Conservation (phyloP, 2,329 filamentous ascomycete species). For the Venturia carpophila region DNA sequence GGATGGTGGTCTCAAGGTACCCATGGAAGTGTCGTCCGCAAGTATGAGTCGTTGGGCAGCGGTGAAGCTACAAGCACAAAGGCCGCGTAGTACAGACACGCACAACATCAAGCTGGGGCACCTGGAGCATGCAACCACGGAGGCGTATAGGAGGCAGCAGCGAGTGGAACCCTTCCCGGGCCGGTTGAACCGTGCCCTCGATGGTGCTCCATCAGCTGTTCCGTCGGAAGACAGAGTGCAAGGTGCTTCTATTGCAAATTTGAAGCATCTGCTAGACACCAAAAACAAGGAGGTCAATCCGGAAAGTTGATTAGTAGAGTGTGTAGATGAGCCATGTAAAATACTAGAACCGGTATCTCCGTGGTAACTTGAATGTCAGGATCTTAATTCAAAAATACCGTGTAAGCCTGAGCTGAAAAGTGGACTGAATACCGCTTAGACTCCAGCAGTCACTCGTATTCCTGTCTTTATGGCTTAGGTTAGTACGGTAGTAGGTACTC, state of each 20-base stretch:
- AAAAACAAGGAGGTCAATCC: not conserved
- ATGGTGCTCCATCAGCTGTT: not conserved
- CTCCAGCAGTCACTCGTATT: too few species aligned
- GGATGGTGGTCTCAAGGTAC: conserved; percentile 4
- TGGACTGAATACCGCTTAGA: too few species aligned
- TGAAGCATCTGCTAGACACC: not conserved
- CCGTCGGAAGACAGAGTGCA: not conserved
- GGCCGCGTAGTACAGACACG: not conserved
- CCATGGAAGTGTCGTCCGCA: conserved; percentile 2
- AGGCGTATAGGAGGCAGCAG: not conserved
- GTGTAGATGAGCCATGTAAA: not conserved
- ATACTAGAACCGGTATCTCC: not conserved
- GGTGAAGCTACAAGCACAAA: not conserved
- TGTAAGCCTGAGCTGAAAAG: too few species aligned
- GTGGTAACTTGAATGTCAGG: too few species aligned
- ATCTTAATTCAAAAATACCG: too few species aligned
- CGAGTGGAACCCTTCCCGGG: not conserved
- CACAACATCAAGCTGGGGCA: not conserved
- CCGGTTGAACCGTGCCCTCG: not conserved
- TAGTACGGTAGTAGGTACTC: too few species aligned
- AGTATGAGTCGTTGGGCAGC: conserved; percentile 1
- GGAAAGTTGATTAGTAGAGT: not conserved
- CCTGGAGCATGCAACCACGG: not conserved
- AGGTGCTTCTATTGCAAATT: not conserved
- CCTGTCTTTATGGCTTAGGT: too few species aligned